phyloP scores from a whole-genome alignment of 192 early-diverging fungal genomes.

The Helicostylum pulchrum region DNA sequence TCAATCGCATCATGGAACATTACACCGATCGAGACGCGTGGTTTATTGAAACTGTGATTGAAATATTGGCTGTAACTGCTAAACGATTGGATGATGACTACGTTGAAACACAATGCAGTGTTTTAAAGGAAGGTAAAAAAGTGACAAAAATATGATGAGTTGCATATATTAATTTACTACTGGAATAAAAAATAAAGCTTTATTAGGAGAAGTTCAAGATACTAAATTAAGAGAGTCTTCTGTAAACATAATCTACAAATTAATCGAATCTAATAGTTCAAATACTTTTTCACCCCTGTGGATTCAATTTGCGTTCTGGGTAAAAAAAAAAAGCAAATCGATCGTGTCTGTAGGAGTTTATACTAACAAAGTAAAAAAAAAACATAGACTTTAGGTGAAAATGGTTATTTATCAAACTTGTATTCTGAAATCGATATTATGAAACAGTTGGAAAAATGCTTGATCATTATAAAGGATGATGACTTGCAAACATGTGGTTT shows the following conservation, averaged over 20 bases:
- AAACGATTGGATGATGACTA: conserved; percentile 5
- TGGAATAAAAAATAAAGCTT: conserved; percentile 11
- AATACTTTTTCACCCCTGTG: conserved; percentile 1
- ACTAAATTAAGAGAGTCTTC: conserved; percentile 11
- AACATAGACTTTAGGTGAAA: conserved; percentile 24
- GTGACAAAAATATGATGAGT: background rate
- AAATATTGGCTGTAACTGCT: background rate
- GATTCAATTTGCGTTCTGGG: conserved; percentile 22
- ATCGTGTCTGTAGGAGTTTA: background rate
- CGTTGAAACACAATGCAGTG: conserved; percentile 15
- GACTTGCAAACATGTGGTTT: conserved; percentile 25
- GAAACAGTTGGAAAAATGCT: conserved; percentile 21
- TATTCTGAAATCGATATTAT: conserved; percentile 21
- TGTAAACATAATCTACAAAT: conserved; percentile 1
- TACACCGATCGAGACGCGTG: background rate
- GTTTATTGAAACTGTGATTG: conserved; percentile 11
- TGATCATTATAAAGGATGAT: conserved; percentile 23
- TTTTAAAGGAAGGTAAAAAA: conserved; percentile 14
- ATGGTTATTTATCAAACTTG: conserved; percentile 16
- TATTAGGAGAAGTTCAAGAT: conserved; percentile 18
- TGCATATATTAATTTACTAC: conserved; percentile 4
- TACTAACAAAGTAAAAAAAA: background rate
- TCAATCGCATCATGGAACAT: conserved; percentile 2
- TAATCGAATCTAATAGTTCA: conserved; percentile 1
- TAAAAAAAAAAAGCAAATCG: conserved; percentile 11